Conservation (phyloP, 768 basidiomycete species). For the Pilatotrama ljubarskyi region DNA sequence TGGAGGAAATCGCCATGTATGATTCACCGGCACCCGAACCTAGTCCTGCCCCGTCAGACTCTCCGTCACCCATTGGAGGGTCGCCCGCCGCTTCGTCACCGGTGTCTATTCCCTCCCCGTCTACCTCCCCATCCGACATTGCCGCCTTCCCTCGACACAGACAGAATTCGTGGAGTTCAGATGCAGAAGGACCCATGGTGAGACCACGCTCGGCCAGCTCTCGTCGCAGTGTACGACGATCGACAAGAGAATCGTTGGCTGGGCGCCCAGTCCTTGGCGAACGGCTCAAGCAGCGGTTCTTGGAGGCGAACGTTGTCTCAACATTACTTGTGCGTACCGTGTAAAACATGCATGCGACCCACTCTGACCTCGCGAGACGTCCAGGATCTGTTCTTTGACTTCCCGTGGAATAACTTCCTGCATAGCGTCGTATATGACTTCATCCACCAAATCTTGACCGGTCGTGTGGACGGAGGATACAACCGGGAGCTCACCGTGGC, state of each 20-base stretch:
- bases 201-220: conserved; percentile 46
- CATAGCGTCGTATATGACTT: conserved; percentile 97
- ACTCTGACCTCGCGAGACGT: neutral
- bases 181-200: conserved; percentile 32
- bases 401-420: conserved; percentile 96
- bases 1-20: conserved; percentile 82
- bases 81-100: conserved; percentile 3
- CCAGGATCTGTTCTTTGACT: conserved; percentile 93
- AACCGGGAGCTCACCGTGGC: conserved; percentile 84
- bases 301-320: conserved; percentile 71
- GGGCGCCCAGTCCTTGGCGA: conserved; percentile 65
- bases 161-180: conserved; percentile 27
- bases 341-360: neutral
- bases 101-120: conserved; percentile 17
- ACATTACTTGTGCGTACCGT: conserved; percentile 70
- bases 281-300: conserved; percentile 72
- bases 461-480: conserved; percentile 75
- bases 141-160: conserved; percentile 25
- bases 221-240: conserved; percentile 55
- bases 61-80: conserved; percentile 1
- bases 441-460: conserved; percentile 92
- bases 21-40: conserved; percentile 36
- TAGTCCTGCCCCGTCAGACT: conserved; percentile 4
- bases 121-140: conserved; percentile 23
- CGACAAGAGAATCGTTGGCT: conserved; percentile 35